Conservation (phyloP, 495 filamentous ascomycete species). For the Aspergillus nidulans region DNA sequence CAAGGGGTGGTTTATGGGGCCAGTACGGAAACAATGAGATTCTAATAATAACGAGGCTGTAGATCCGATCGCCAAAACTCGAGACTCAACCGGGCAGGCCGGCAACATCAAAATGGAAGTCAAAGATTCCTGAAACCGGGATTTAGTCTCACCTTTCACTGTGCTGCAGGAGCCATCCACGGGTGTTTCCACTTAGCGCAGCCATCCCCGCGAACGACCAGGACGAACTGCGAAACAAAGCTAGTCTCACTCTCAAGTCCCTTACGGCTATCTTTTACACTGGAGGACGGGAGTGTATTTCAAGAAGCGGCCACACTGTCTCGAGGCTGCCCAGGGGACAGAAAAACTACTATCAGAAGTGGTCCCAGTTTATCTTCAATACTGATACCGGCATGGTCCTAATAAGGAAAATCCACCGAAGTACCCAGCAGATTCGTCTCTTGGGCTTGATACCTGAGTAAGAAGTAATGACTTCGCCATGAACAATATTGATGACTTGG, state of each 20-base stretch:
- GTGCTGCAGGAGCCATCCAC: constrained; percentile 2
- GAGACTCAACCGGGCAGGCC: constrained; percentile 8
- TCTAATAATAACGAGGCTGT: constrained; percentile 20
- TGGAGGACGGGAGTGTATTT: background rate
- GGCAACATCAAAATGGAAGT: background rate
- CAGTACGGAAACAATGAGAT: background rate
- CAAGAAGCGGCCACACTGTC: background rate
- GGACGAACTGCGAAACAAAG: background rate
- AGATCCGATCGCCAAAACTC: constrained; percentile 38
- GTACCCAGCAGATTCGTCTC: background rate
- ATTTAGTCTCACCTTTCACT: background rate
- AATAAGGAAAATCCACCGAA: background rate
- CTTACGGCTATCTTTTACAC: background rate
- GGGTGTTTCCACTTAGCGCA: background rate
- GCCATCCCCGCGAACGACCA: constrained; percentile 4
- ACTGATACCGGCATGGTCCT: background rate
- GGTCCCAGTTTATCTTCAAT: background rate
- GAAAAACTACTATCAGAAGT: background rate
- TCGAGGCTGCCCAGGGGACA: background rate
- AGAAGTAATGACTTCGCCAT: background rate
- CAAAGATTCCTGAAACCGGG: background rate
- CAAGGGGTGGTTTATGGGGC: background rate
- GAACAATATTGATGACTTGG: background rate
- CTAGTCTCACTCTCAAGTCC: background rate
- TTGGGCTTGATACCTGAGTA: background rate